Base-by-base conservation (phyloP, 2,329 filamentous ascomycete genomes). In the Beauveria australis region DNA sequence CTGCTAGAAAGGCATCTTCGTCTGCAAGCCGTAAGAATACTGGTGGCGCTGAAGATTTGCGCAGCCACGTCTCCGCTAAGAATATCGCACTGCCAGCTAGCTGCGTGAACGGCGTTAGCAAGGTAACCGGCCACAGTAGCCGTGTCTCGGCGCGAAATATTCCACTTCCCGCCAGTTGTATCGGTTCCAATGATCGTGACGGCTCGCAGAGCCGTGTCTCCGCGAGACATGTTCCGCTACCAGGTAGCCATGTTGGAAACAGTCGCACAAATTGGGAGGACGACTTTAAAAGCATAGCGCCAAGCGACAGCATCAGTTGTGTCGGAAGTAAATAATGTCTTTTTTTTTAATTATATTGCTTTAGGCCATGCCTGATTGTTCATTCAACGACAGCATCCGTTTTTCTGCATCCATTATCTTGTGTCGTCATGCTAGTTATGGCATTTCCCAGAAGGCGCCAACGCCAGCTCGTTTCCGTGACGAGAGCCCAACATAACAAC, bases 241-340 rank as follows among this genome's bases (percentile, higher is more conserved):
- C 57, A 8, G 57, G 57, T 19, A 59, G 78, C 59, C 70, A 70
- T 3, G 69, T 71, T 4, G 76, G 77, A 12, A 75, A 73, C 61
- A 76, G 75, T 55, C 70, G 75, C 43, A 72, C 71, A 9, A 68
- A 71, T 46, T 76, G 74, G 70, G 77, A 80, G 10, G 77, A 80
- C 44, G 81, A 84, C 64, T 71, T 73, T 56, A 78, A 75, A 53
- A 85, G 81, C 65, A 73, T 87, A 41, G 81, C 78, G 48, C 84
- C 84, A 1, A 81, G 78, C 66, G 84, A 87, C 67, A 86, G 83
- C 66, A 84, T 87, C 60, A 85, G 82, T 68, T 83, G 81, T 65
- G 76, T 85, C n/a, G 83, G 82, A n/a, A 51, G 41, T 19, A 59
- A 40, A 53, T 59, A 59, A 26, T 9, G 9, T 41, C 16, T 14